phyloP scores from a whole-genome alignment of 2,329 filamentous ascomycete species.

The Cercospora zeae-maydis region DNA sequence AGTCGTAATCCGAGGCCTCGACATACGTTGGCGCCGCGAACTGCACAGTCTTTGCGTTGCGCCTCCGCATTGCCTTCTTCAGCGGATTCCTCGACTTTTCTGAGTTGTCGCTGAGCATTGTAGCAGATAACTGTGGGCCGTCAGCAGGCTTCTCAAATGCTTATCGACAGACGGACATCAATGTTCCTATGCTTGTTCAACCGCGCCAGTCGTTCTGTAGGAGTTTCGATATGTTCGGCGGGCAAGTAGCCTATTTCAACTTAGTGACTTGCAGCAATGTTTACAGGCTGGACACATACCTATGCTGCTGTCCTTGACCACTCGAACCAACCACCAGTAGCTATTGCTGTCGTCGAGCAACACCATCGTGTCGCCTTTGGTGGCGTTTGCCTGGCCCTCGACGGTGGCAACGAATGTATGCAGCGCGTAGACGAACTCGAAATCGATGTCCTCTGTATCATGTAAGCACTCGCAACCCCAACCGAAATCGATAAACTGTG shows the following conservation, averaged over 20 bases:
- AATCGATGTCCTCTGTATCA: conserved; percentile 96
- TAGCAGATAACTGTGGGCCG: conserved; percentile 58
- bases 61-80: conserved; percentile 76
- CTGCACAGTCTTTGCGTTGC: conserved; percentile 80
- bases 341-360: conserved; percentile 97
- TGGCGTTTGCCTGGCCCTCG: conserved; percentile 96
- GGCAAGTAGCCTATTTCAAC: conserved; percentile 73
- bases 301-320: conserved; percentile 97
- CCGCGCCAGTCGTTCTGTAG: conserved; percentile 86
- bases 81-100: conserved; percentile 80
- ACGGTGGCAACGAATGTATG: conserved; percentile 98
- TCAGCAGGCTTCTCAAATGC: conserved; percentile 25
- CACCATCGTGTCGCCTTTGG: conserved; percentile 98
- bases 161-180: conserved; percentile 61
- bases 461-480: conserved; percentile 84
- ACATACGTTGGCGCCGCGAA: conserved; percentile 84
- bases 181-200: conserved; percentile 98
- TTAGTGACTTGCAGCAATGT: not conserved
- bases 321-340: conserved; percentile 98
- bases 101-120: conserved; percentile 67
- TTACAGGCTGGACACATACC: conserved; percentile 46
- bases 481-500: conserved; percentile 65
- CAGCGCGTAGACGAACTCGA: conserved; percentile 97
- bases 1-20: conserved; percentile 82
- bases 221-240: conserved; percentile 97